A percentile compares a stretch with the other conserved stretches of the same genome.
Conservation (phyloP, 1,139 yeast genomes). For the Yamadazyma sp. region DNA sequence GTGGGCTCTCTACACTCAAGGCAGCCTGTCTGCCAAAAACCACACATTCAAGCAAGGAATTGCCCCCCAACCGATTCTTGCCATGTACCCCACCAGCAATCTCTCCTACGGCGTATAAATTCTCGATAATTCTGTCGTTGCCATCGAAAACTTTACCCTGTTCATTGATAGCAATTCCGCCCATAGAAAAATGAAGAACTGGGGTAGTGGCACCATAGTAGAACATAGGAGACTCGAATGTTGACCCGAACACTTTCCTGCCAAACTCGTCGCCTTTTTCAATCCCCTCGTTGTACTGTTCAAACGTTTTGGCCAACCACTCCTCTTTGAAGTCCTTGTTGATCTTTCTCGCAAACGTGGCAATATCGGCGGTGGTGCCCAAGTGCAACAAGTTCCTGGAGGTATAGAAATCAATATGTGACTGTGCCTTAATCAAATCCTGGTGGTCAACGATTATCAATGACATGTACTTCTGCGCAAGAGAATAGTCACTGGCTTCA, state of each 20-base stretch:
- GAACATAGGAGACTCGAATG: constrained; percentile 15
- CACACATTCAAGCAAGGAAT: constrained; percentile 39
- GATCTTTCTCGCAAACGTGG: constrained; percentile 14
- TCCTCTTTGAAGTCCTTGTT: constrained; percentile 15
- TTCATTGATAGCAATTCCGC: constrained; percentile 34
- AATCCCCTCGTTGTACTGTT: constrained; percentile 14
- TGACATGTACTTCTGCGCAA: constrained; percentile 20
- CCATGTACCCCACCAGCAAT: constrained; percentile 44
- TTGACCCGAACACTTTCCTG: constrained; percentile 23
- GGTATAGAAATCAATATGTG: constrained; percentile 32
- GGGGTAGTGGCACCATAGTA: constrained; percentile 40
- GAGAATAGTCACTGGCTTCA: constrained; percentile 9
- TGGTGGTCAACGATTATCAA: constrained; percentile 25
- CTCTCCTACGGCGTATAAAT: constrained; percentile 39
- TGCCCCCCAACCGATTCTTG: constrained; percentile 37
- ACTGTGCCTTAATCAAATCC: constrained; percentile 28
- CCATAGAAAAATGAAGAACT: constrained; percentile 42
- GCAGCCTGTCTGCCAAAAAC: constrained; percentile 32
- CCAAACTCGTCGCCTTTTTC: constrained; percentile 20
- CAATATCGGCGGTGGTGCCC: constrained; percentile 25
- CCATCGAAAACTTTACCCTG: constrained; percentile 25
- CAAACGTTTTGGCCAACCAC: constrained; percentile 15
- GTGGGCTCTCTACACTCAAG: not conserved
- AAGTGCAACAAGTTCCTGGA: constrained; percentile 26
- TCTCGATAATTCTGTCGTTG: constrained; percentile 19